Evolutionary conservation across 805 yeast genomes (phyloP).

Genomic region (Wickerhamomyces tratensis): DNA sequence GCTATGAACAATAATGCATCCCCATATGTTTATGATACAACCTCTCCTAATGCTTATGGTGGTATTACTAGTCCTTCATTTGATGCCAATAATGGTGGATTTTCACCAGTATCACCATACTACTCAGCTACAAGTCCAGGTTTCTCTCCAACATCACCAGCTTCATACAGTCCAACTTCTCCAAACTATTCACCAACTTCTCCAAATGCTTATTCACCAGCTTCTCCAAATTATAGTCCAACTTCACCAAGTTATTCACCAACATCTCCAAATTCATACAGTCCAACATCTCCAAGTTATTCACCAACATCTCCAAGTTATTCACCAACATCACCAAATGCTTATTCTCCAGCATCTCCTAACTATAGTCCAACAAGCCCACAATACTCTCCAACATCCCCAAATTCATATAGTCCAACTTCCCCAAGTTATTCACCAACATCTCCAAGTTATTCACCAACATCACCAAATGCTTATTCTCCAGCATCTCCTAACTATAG

Average conservation of each 20-base stretch:
- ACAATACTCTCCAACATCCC: conserved; percentile 35
- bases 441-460: conserved; percentile 57
- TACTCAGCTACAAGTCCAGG: conserved; percentile 75
- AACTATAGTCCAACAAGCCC: conserved; percentile 35
- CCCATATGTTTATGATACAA: conserved; percentile 36
- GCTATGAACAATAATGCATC: conserved; percentile 34
- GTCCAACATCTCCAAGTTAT: conserved; percentile 64
- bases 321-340: conserved; percentile 52
- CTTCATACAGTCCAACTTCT: conserved; percentile 54
- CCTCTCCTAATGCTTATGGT: conserved; percentile 36
- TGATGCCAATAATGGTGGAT: background rate
- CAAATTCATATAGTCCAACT: conserved; percentile 37
- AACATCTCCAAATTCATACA: conserved; percentile 53
- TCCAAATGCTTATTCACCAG: conserved; percentile 38
- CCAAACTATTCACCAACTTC: conserved; percentile 60
- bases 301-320: conserved; percentile 76
- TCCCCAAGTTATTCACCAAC: conserved; percentile 49
- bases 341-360: conserved; percentile 39
- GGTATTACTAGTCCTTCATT: conserved; percentile 8
- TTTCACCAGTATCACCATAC: conserved; percentile 59
- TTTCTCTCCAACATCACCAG: conserved; percentile 79
- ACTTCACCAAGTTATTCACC: conserved; percentile 43
- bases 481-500: conserved; percentile 52
- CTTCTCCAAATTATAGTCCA: conserved; percentile 37
- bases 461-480: conserved; percentile 47